Base-by-base conservation (phyloP, 257 asterid genomes). In the Jasminum sambac region DNA sequence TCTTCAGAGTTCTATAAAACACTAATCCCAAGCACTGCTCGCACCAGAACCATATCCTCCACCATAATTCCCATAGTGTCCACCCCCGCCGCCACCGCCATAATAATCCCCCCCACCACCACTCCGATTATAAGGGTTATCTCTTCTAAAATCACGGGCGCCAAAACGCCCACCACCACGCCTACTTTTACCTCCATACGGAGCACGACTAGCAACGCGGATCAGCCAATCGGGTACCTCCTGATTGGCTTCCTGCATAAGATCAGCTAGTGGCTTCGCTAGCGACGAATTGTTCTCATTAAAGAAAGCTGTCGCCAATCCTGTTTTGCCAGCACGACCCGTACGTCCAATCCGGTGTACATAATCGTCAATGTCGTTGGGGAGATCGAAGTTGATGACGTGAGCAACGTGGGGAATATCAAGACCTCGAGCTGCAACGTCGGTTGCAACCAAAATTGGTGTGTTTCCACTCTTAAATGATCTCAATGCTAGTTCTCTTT, bases 371-470 rank as follows among this genome's bases (percentile, higher is more conserved):
- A 90, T 84, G 74, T 91, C 97, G 43, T 89, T 91, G 25, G 96
- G 97, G 76, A 91, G 95, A 81, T 91, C 96, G 34, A 91, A 89
- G 75, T 91, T 91, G 77, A 91, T 76, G 17, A 91, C 97, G 66
- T 85, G 97, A 34, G 96, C 84, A 55, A 91, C 96, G 23, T 84
- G 88, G 16, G 96, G 97, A 66, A 91, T 91, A 76, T 91, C 97
- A 24, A 91, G 97, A 38, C 97, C 97, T 44, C 97, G 95, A 42
- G 97, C 97, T 13, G 97, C 97, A 77, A 90, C 97, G 36, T 88
- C 97, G 0, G 97, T 90, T n/a, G 97, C 97, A 52, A 91, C 97
- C 77, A 91, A 75, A 70, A 91, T 87, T 21, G 97, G 97, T 1
- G 97, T 87, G 48, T 83, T 80, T 59, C 96, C 97, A 63, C 91